A percentile compares a stretch with the other conserved stretches of the same genome.
These are phyloP conservation scores for Fusarium domesticum DNA, from an alignment of 2,329 filamentous ascomycete species.

Conservation along the genomic window DNA sequence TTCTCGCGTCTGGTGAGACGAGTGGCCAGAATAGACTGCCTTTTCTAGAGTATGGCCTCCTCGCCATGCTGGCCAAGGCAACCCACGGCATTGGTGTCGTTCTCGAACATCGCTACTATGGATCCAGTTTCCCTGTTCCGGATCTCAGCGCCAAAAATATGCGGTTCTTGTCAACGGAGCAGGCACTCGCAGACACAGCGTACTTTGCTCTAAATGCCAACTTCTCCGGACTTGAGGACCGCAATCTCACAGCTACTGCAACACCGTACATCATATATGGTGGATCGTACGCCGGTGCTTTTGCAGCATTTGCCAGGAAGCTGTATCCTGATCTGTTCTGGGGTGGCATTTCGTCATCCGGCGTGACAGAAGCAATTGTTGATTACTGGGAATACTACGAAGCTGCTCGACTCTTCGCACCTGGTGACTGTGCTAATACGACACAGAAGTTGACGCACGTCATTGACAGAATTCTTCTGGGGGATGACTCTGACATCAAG, in stretches of 20 bases:
- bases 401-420: conserved; percentile 47
- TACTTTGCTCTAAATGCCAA: conserved; percentile 74
- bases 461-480: conserved; percentile 50
- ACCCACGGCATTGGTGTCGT: conserved; percentile 75
- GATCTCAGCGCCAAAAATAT: conserved; percentile 67
- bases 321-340: conserved; percentile 76
- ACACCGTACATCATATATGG: conserved; percentile 78
- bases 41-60: conserved; percentile 75
- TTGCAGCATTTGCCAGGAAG: conserved; percentile 72
- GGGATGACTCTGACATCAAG: conserved; percentile 41
- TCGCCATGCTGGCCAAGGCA: conserved; percentile 65
- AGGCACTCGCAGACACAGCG: conserved; percentile 75
- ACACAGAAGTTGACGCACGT: conserved; percentile 57
- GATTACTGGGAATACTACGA: conserved; percentile 69
- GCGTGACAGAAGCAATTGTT: conserved; percentile 72
- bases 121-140: conserved; percentile 65
- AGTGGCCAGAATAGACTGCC: conserved; percentile 59
- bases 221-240: conserved; percentile 66
- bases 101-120: conserved; percentile 86
- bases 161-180: conserved; percentile 79
- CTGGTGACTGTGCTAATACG: conserved; percentile 59
- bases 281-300: conserved; percentile 78
- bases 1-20: conserved; percentile 72
- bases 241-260: conserved; percentile 61
- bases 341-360: conserved; percentile 76